These are phyloP conservation scores for Paradendryphiella salina DNA, from an alignment of 2,329 filamentous ascomycete genomes.

Conservation along the genomic window DNA sequence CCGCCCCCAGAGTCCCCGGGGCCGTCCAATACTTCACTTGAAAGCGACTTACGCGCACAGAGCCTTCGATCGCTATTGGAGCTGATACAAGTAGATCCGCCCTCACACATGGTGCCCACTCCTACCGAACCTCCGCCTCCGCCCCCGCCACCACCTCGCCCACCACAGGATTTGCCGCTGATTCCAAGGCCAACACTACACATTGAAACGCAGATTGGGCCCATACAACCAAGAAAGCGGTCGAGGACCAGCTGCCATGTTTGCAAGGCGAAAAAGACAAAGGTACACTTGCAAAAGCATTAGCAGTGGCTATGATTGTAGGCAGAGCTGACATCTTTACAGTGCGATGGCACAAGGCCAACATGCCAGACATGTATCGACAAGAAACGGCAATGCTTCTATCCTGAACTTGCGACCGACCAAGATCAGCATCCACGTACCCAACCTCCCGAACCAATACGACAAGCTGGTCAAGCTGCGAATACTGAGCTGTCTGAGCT, in stretches of 20 bases:
- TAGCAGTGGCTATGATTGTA: neutral
- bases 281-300: constrained; percentile 26
- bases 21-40: constrained; percentile 42
- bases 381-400: constrained; percentile 43
- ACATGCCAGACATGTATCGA: constrained; percentile 42
- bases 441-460: constrained; percentile 18
- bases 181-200: constrained; percentile 2
- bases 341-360: constrained; percentile 45
- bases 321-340: constrained; percentile 12
- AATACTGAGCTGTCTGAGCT: constrained; percentile 35
- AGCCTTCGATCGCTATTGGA: constrained; percentile 45
- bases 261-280: constrained; percentile 46
- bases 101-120: constrained; percentile 15
- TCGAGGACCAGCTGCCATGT: constrained; percentile 42
- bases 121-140: constrained; percentile 23
- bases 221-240: constrained; percentile 23
- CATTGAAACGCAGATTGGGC: constrained; percentile 12
- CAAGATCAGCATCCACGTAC: constrained; percentile 27
- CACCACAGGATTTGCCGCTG: constrained; percentile 6
- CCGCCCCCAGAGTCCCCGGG: constrained; percentile 25
- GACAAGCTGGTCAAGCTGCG: constrained; percentile 21
- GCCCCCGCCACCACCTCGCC: constrained; percentile 9
- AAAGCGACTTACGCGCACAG: constrained; percentile 45
- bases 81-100: constrained; percentile 38
- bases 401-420: constrained; percentile 25